Evolutionary conservation across 768 basidiomycete species (phyloP).

Genomic region (Coprinellus micaceus): DNA sequence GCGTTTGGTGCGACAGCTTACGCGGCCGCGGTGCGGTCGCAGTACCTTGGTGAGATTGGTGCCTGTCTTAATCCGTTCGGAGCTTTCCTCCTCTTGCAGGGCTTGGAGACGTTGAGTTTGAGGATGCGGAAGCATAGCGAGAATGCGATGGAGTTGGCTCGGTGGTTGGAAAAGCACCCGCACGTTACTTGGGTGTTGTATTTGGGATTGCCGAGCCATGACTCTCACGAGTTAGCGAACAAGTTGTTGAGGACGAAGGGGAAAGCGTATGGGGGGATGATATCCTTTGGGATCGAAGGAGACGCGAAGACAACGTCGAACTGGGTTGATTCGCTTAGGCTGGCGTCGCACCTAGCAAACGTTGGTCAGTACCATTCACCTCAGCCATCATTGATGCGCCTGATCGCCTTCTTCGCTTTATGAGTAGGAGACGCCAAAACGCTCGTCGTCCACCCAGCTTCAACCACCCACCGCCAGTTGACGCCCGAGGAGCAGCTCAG

Average conservation of each 20-base stretch:
- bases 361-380: conserved; percentile 42
- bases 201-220: conserved; percentile 62
- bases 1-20: conserved; percentile 64
- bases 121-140: conserved; percentile 67
- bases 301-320: conserved; percentile 46
- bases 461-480: conserved; percentile 75
- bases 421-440: conserved; percentile 66
- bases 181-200: conserved; percentile 77
- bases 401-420: not conserved
- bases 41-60: conserved; percentile 66
- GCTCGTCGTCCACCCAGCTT: conserved; percentile 73
- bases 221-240: conserved; percentile 56
- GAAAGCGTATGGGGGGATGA: conserved; percentile 63
- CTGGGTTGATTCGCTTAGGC: conserved; percentile 65
- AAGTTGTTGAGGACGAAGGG: conserved; percentile 51
- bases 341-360: conserved; percentile 72
- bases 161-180: conserved; percentile 61
- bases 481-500: conserved; percentile 53
- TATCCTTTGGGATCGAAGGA: conserved; percentile 76
- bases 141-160: conserved; percentile 68
- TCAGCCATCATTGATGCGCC: not conserved
- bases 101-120: conserved; percentile 72
- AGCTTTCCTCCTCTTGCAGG: conserved; percentile 71
- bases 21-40: conserved; percentile 36
- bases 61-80: conserved; percentile 65